phyloP scores from a whole-genome alignment of 352 stramenopile species.

The Phytophthora citrophthora region DNA sequence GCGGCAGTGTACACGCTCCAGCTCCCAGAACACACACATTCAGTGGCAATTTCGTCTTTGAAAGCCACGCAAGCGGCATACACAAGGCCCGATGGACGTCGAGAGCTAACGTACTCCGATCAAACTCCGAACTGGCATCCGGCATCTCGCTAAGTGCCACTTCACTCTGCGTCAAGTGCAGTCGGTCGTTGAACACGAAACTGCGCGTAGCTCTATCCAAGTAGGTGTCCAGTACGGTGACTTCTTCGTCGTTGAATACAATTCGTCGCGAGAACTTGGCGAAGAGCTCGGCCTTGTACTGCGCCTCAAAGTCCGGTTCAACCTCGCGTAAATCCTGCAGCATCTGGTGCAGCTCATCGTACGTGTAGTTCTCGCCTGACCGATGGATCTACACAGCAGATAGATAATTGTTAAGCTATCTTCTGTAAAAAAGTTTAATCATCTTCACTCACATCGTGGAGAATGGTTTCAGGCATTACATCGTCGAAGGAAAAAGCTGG shows the following conservation, averaged over 20 bases:
- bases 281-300: slow-evolving; percentile 67
- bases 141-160: slow-evolving; percentile 41
- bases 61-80: slow-evolving; percentile 43
- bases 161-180: slow-evolving; percentile 80
- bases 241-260: slow-evolving; percentile 54
- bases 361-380: slow-evolving; percentile 78
- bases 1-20: slow-evolving; percentile 58
- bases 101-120: slow-evolving; percentile 55
- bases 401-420: too few species aligned
- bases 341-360: slow-evolving; percentile 67
- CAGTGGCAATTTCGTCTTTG: slow-evolving; percentile 8
- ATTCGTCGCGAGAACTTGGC: slow-evolving; percentile 61
- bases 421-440: too few species aligned
- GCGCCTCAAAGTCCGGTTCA: slow-evolving; percentile 54
- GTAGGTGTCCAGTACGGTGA: slow-evolving; percentile 72
- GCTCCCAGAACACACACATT: slow-evolving; percentile 57
- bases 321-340: slow-evolving; percentile 62
- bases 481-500: slow-evolving; percentile 49
- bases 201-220: slow-evolving; percentile 54
- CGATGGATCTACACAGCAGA: slow-evolving; percentile 60
- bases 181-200: slow-evolving; percentile 77
- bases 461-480: slow-evolving; percentile 62
- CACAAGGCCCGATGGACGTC: slow-evolving; percentile 77
- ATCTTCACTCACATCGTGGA: slow-evolving; percentile 61
- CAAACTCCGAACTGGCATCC: slow-evolving; percentile 31